Conservation (phyloP, 2,329 filamentous ascomycete species). For the Neofusicoccum laricinum region DNA sequence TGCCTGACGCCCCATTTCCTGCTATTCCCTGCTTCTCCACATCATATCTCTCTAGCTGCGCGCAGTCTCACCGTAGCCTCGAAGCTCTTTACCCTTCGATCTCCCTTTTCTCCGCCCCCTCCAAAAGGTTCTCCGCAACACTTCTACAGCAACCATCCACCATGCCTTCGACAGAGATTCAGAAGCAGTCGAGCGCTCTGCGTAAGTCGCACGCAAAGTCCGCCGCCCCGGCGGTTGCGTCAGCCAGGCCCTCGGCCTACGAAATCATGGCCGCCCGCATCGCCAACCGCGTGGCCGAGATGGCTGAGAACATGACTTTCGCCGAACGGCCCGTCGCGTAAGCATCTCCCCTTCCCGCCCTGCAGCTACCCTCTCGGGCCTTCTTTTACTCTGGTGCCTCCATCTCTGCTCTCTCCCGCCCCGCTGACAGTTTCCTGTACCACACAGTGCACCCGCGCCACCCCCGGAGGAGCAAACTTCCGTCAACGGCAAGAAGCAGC, state of each 20-base stretch:
- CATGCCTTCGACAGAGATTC: conserved; percentile 30
- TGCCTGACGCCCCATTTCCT: not conserved
- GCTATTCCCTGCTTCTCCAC: conserved; percentile 7
- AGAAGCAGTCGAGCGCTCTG: conserved; percentile 26
- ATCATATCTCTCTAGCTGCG: not conserved
- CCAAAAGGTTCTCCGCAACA: conserved; percentile 22
- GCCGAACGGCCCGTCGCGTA: conserved; percentile 37
- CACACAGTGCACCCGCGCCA: conserved; percentile 19
- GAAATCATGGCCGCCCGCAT: conserved; percentile 51
- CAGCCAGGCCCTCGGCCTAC: conserved; percentile 40
- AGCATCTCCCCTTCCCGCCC: not conserved
- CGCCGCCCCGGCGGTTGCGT: conserved; percentile 2
- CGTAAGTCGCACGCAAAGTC: conserved; percentile 15
- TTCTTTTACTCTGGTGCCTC: too few relatives aligned
- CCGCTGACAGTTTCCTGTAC: not conserved
- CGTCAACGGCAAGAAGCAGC: conserved; percentile 38
- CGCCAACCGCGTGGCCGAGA: conserved; percentile 51
- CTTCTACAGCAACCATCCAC: conserved; percentile 30
- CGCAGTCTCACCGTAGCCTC: not conserved
- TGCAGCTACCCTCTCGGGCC: not conserved
- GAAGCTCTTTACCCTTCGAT: not conserved
- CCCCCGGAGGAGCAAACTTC: conserved; percentile 21
- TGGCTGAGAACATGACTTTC: conserved; percentile 53
- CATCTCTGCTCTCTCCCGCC: not conserved
- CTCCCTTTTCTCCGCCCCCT: not conserved